Evolutionary conservation across 2,329 filamentous ascomycete genomes (phyloP).

Genomic region (Alternaria triticimaculans): DNA sequence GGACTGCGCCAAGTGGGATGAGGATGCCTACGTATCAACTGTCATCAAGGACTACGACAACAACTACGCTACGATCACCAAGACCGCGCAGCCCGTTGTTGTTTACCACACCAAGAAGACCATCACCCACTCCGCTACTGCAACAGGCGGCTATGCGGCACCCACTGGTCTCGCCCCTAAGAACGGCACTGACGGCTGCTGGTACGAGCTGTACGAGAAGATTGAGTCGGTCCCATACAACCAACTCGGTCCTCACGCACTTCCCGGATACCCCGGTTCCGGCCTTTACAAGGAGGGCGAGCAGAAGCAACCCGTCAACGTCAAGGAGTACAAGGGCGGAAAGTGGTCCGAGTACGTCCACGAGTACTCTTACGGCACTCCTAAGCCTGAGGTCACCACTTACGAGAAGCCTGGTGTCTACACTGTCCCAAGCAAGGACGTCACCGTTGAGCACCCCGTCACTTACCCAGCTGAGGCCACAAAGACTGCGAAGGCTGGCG

Average conservation of each 20-base stretch:
- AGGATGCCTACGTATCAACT: conserved; percentile 37
- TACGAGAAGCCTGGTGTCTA: conserved; percentile 39
- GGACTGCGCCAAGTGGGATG: conserved; percentile 26
- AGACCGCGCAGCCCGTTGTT: conserved; percentile 33
- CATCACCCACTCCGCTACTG: conserved; percentile 27
- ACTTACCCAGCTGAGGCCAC: conserved; percentile 32
- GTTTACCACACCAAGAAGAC: conserved; percentile 39
- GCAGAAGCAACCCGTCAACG: conserved; percentile 31
- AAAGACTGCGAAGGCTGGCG: conserved; percentile 26
- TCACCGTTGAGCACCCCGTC: conserved; percentile 28
- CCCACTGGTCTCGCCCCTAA: conserved; percentile 16
- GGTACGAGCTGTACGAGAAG: conserved; percentile 43
- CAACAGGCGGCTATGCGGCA: conserved; percentile 21
- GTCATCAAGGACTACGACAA: conserved; percentile 35
- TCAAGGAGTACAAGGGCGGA: conserved; percentile 41
- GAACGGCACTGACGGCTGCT: conserved; percentile 24
- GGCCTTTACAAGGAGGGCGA: conserved; percentile 33
- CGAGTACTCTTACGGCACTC: conserved; percentile 31
- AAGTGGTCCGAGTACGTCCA: conserved; percentile 37
- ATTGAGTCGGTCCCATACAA: conserved; percentile 35
- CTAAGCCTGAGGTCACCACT: conserved; percentile 35
- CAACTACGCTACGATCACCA: conserved; percentile 35
- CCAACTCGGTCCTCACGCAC: conserved; percentile 36
- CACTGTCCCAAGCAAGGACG: conserved; percentile 36
- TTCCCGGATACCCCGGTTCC: conserved; percentile 38